phyloP scores from a whole-genome alignment of 805 yeast species.

The Priceomyces haplophilus region DNA sequence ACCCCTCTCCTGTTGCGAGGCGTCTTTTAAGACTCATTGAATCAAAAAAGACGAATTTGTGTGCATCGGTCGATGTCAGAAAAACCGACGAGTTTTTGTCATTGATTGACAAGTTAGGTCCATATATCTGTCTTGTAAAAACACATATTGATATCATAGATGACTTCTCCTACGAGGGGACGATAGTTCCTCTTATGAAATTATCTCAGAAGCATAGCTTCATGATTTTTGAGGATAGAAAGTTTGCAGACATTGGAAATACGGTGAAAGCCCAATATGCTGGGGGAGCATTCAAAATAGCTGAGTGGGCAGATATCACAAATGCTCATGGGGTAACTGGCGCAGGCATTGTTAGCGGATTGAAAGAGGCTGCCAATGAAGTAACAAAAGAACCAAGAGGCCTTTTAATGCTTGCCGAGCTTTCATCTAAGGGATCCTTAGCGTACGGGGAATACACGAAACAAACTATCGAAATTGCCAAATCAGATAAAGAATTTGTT shows the following conservation, averaged over 20 bases:
- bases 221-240: conserved; percentile 93
- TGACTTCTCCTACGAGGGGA: conserved; percentile 80
- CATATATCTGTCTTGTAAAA: conserved; percentile 85
- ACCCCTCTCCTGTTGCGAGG: conserved; percentile 76
- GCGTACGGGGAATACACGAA: conserved; percentile 90
- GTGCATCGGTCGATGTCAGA: conserved; percentile 91
- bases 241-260: conserved; percentile 97
- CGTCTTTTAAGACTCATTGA: conserved; percentile 74
- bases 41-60: conserved; percentile 76
- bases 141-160: conserved; percentile 92
- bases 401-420: conserved; percentile 89
- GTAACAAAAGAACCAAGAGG: conserved; percentile 80
- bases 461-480: conserved; percentile 87
- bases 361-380: conserved; percentile 75
- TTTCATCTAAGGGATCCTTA: conserved; percentile 88
- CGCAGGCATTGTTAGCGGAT: conserved; percentile 84
- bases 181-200: conserved; percentile 68
- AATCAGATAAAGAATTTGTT: conserved; percentile 81
- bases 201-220: conserved; percentile 81
- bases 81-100: conserved; percentile 71
- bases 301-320: conserved; percentile 94
- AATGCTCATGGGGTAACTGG: conserved; percentile 99
- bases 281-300: conserved; percentile 85
- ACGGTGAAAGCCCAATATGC: conserved; percentile 93
- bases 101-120: conserved; percentile 80